Conservation (phyloP, 2,329 filamentous ascomycete species). For the Annulohypoxylon truncatum region DNA sequence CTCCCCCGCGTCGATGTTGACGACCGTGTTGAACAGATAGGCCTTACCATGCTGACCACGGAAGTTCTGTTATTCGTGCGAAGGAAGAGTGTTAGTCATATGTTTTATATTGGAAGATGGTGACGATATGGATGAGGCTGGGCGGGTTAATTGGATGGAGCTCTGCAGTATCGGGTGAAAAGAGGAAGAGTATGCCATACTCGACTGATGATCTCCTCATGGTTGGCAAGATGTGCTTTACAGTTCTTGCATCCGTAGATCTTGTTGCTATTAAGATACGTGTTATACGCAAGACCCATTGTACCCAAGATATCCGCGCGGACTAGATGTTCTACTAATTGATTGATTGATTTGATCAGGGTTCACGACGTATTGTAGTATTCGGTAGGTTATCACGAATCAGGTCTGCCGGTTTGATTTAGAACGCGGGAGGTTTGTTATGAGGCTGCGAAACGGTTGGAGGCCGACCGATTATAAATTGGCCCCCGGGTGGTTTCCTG, state of each 20-base stretch:
- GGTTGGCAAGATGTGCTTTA: conserved; percentile 94
- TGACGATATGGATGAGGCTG: background rate
- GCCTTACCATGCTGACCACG: conserved; percentile 98
- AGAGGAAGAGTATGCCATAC: conserved; percentile 58
- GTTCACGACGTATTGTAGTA: background rate
- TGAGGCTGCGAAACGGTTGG: background rate
- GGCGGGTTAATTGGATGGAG: background rate
- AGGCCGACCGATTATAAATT: background rate
- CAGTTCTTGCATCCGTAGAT: conserved; percentile 95
- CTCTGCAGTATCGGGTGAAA: background rate
- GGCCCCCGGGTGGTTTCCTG: no score
- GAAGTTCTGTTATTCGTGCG: conserved; percentile 77
- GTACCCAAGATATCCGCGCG: conserved; percentile 36
- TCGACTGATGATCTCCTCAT: conserved; percentile 94
- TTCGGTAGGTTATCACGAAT: background rate
- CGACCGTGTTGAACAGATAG: conserved; percentile 93
- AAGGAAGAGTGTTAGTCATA: background rate
- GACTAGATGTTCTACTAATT: conserved; percentile 10
- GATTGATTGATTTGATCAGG: conserved; percentile 1
- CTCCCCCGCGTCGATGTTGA: conserved; percentile 87
- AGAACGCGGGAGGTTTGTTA: background rate
- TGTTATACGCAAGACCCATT: conserved; percentile 93
- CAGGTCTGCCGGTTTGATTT: background rate
- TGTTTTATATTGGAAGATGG: background rate
- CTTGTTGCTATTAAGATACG: conserved; percentile 85